Base-by-base conservation (phyloP, 345 rosid genomes). In the Populus alba region DNA sequence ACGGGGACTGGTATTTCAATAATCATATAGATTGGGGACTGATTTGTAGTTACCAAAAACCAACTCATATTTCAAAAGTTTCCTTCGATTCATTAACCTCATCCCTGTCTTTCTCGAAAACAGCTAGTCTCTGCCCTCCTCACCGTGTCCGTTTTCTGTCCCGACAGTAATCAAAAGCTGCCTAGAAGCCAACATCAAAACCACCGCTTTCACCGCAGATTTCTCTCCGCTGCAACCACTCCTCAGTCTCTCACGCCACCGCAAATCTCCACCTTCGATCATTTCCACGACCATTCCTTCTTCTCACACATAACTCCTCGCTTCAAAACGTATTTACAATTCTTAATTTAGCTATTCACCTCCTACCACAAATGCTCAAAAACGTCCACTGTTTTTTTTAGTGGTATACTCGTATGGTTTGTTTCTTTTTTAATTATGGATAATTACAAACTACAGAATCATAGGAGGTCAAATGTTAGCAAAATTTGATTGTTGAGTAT, bases 271-370 rank as follows among this genome's bases (percentile, higher is more conserved):
- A 43, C 49, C 18, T 41, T 53, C 63, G 66, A 68, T n/a, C 85
- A 81, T 17, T 11, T 83, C 59, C 57, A 10, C 11, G 88, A 87
- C 7, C 77, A 77, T 23, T 37, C 83, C 1, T 29, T 80, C 47
- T 81, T 79, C 87, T 79, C 87, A 8, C 73, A 80, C 80, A 68
- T 81, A 6, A 78, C 78, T 83, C 33, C 87, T 87, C 2, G 81
- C 68, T 35, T 90, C 92, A 18, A 87, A 47, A 47, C 51, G 17
- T 47, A 3, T 47, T 47, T 13, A 47, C 51, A 47, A 18, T 47
- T 47, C 51, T 11, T 13, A 47, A 47, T 15, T 15, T 47, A 3
- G 51, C 51, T 47, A 12, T 47, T 47, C 17, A 47, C 51, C 18
- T 3, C 17, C 51, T 45, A 3, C 17, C 16, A 13, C 51, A 45